phyloP scores from a whole-genome alignment of 306 rosid species.

The Quercus alba region DNA sequence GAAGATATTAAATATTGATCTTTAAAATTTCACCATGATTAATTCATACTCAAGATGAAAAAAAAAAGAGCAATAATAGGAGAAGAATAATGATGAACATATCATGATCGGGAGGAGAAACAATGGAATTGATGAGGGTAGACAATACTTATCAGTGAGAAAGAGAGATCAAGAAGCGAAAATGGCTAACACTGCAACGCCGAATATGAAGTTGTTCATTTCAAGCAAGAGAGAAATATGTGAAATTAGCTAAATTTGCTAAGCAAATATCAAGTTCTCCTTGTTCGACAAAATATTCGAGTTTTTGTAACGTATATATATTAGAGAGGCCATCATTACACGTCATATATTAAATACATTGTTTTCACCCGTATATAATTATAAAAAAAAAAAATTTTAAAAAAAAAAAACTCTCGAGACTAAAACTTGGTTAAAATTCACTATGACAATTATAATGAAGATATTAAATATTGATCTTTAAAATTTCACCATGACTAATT shows the following conservation, averaged over 20 bases:
- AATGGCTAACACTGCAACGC: not conserved
- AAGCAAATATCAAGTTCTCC: not conserved
- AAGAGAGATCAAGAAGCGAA: not conserved
- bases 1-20: not conserved
- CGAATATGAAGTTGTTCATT: not conserved
- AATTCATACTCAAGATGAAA: not conserved
- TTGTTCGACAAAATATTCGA: not conserved
- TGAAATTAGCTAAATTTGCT: not conserved
- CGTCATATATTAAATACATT: too few relatives aligned
- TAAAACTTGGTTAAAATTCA: too few relatives aligned
- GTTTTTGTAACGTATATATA: not conserved
- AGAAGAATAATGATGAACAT: not conserved
- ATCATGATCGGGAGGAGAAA: not conserved
- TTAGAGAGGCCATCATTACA: too few relatives aligned
- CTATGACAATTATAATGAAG: too few relatives aligned
- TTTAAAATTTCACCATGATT: not conserved
- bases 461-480: not conserved
- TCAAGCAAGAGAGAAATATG: not conserved
- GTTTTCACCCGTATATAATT: too few relatives aligned
- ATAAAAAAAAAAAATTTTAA: too few relatives aligned
- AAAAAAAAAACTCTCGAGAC: too few relatives aligned
- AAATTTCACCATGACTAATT: not conserved
- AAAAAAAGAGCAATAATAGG: not conserved
- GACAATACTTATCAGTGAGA: not conserved
- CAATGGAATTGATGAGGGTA: not conserved